A percentile compares a stretch with the other conserved stretches of the same genome.
These are phyloP conservation scores for Auriscalpium microsporum DNA, from an alignment of 768 basidiomycete species.

Conservation along the genomic window DNA sequence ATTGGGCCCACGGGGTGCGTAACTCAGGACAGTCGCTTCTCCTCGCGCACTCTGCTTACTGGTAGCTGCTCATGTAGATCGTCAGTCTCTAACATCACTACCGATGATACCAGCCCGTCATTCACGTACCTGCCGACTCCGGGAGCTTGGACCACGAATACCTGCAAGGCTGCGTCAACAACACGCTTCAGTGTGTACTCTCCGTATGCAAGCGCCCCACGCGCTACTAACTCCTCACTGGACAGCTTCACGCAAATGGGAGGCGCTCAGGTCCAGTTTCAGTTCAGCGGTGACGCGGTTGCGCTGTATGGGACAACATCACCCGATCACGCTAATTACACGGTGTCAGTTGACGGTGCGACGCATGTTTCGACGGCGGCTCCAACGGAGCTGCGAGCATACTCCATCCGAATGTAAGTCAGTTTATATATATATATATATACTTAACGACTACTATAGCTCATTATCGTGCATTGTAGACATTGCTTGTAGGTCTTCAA, in stretches of 20 bases:
- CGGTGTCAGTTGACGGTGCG: constrained; percentile 37
- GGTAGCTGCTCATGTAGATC: neutral
- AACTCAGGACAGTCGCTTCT: neutral
- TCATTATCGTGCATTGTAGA: constrained; percentile 8
- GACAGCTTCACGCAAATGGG: constrained; percentile 32
- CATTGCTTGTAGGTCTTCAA: constrained; percentile 16
- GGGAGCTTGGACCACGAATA: constrained; percentile 29
- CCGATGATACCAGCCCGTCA: constrained; percentile 34
- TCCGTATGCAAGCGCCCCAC: neutral
- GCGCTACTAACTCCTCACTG: neutral
- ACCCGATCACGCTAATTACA: constrained; percentile 41
- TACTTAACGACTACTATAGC: neutral
- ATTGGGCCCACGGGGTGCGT: constrained; percentile 32
- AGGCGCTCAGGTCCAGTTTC: constrained; percentile 34
- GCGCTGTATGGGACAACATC: constrained; percentile 46
- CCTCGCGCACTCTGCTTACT: neutral
- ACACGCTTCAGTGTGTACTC: constrained; percentile 35
- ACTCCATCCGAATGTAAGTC: constrained; percentile 27
- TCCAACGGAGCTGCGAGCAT: constrained; percentile 25
- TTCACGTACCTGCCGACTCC: constrained; percentile 32
- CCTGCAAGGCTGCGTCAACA: constrained; percentile 24
- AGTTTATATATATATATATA: too few relatives aligned
- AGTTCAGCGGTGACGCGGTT: constrained; percentile 44
- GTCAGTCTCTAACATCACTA: constrained; percentile 21
- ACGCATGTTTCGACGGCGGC: constrained; percentile 27